phyloP scores from a whole-genome alignment of 2,329 filamentous ascomycete species.

The Acrodontium crateriforme region DNA sequence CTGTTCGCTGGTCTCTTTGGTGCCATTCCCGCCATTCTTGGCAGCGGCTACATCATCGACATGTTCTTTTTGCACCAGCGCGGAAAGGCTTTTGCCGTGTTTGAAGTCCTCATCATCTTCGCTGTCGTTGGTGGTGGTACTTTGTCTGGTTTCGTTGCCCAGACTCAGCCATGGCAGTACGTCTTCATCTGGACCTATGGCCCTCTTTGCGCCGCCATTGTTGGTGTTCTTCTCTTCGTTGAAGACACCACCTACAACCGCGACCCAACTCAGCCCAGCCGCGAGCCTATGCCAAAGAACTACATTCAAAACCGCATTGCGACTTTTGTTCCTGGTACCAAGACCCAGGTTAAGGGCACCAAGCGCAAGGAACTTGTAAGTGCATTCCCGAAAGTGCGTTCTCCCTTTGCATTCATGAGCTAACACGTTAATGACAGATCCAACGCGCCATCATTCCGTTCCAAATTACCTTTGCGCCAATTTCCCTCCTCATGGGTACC shows the following conservation, averaged over 20 bases:
- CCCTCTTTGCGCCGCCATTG: not conserved
- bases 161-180: constrained; percentile 1
- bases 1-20: constrained; percentile 23
- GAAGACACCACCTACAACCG: constrained; percentile 4
- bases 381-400: no score
- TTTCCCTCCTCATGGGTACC: constrained; percentile 25
- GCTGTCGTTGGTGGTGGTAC: constrained; percentile 1
- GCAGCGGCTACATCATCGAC: constrained; percentile 28
- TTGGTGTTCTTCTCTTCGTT: constrained; percentile 4
- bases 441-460: constrained; percentile 18
- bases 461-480: constrained; percentile 17
- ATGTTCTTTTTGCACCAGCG: constrained; percentile 23
- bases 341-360: constrained; percentile 6
- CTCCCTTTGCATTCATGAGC: no score
- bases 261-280: no score
- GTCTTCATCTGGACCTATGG: constrained; percentile 5
- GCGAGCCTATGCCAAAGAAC: no score
- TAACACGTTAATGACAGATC: no score
- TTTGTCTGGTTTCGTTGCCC: constrained; percentile 2
- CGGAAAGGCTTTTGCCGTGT: constrained; percentile 2
- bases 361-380: constrained; percentile 9
- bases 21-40: constrained; percentile 24
- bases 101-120: constrained; percentile 1
- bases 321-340: constrained; percentile 19
- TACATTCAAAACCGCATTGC: constrained; percentile 15